Percentiles rank a stretch among this genome's conserved stretches.
Conservation (phyloP, 148 eudicot genomes). For the Nepenthes gracilis region DNA sequence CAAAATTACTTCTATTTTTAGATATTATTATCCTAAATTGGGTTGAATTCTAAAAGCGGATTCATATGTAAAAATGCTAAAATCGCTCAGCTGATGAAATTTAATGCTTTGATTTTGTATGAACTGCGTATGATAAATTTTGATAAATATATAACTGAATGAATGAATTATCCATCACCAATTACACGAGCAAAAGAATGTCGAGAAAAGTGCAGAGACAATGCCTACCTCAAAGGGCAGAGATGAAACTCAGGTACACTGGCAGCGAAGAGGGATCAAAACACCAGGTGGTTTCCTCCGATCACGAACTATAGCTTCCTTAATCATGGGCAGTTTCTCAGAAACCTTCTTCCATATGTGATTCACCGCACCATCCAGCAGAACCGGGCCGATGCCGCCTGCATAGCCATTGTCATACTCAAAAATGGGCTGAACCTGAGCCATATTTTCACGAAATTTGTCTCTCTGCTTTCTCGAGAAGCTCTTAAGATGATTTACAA, state of each 20-base stretch:
- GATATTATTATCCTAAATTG: too few relatives aligned
- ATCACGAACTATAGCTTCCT: conserved; percentile 66
- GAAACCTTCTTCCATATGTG: conserved; percentile 78
- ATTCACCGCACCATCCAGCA: conserved; percentile 74
- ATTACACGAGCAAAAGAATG: too few relatives aligned
- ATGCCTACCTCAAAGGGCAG: too few relatives aligned
- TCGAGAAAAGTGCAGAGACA: too few relatives aligned
- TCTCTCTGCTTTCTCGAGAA: conserved; percentile 41
- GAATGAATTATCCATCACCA: too few relatives aligned
- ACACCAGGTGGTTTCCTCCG: conserved; percentile 66
- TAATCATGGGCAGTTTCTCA: conserved; percentile 69
- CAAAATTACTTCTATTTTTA: too few relatives aligned
- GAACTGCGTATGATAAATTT: too few relatives aligned
- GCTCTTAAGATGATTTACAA: conserved; percentile 53
- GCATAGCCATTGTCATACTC: conserved; percentile 61
- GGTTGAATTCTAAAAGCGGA: too few relatives aligned
- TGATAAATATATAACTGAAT: too few relatives aligned
- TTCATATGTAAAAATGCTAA: too few relatives aligned
- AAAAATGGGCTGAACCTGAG: conserved; percentile 55
- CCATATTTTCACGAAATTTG: conserved; percentile 52
- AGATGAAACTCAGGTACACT: conserved; percentile 49
- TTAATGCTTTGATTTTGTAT: too few relatives aligned
- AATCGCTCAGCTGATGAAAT: too few relatives aligned
- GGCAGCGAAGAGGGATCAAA: conserved; percentile 78
- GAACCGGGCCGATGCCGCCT: conserved; percentile 77